phyloP scores from a whole-genome alignment of 2,329 filamentous ascomycete species.

The Cladorrhinum sp. region DNA sequence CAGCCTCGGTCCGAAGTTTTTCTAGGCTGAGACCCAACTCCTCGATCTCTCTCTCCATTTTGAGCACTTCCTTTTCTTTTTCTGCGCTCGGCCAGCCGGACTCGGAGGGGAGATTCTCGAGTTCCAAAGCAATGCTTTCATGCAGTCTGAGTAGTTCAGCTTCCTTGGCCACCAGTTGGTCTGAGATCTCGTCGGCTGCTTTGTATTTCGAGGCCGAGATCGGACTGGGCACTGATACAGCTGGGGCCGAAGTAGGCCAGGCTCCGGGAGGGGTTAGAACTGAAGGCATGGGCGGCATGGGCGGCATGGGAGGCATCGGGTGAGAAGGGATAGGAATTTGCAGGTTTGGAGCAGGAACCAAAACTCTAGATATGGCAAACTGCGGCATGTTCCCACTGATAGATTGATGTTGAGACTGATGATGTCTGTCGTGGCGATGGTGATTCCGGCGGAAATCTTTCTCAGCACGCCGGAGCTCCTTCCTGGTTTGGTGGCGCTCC shows the following conservation, averaged over 20 bases:
- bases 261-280: slow-evolving; percentile 29
- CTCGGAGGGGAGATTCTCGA: slow-evolving; percentile 13
- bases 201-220: slow-evolving; percentile 38
- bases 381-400: neutral
- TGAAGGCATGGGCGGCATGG: slow-evolving; percentile 4
- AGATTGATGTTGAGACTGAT: neutral
- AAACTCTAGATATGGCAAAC: neutral
- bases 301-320: neutral
- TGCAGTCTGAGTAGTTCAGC: slow-evolving; percentile 27
- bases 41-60: slow-evolving; percentile 38
- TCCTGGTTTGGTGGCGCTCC: slow-evolving; percentile 22
- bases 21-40: slow-evolving; percentile 39
- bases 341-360: neutral
- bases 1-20: slow-evolving; percentile 41
- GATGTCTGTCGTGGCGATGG: neutral
- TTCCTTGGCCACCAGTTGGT: slow-evolving; percentile 33
- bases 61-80: slow-evolving; percentile 24
- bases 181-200: slow-evolving; percentile 35
- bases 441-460: slow-evolving; percentile 12
- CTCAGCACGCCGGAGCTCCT: slow-evolving; percentile 24
- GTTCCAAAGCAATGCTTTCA: slow-evolving; percentile 26
- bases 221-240: slow-evolving; percentile 9
- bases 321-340: neutral
- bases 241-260: slow-evolving; percentile 34
- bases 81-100: slow-evolving; percentile 16